Evolutionary conservation across 768 basidiomycete genomes (phyloP).

Genomic region (Naematelia aurantialba): DNA sequence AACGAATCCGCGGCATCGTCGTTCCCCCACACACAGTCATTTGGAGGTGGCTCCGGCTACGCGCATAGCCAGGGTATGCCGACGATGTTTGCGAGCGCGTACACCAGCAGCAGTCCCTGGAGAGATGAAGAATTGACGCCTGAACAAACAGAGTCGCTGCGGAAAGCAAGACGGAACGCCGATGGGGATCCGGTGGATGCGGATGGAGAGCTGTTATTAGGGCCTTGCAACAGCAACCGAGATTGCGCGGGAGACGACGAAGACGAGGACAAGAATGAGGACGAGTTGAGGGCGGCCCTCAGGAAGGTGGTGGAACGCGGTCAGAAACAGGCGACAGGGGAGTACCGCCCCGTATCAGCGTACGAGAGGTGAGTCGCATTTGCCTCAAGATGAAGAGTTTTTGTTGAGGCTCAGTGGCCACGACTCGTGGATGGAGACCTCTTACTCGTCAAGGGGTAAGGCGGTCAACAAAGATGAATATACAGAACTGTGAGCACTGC

Average conservation of each 20-base stretch:
- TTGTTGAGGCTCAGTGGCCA: background rate
- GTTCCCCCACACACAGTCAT: background rate
- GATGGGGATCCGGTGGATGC: conserved; percentile 34
- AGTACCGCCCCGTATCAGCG: background rate
- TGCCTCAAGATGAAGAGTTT: background rate
- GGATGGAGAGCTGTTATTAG: conserved; percentile 31
- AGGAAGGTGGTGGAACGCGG: background rate
- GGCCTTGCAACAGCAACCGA: no score
- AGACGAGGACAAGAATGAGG: conserved; percentile 3
- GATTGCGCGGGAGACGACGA: no score
- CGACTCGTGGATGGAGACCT: background rate
- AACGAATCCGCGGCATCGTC: background rate
- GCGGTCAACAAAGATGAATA: background rate
- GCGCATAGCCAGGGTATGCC: background rate
- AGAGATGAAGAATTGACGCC: background rate
- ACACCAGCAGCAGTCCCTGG: background rate
- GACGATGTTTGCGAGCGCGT: background rate
- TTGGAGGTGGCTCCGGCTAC: background rate
- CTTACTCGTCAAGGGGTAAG: background rate
- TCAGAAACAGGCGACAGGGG: background rate
- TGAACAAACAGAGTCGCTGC: conserved; percentile 18
- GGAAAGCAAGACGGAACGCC: conserved; percentile 16
- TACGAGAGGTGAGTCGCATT: background rate
- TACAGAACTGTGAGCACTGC: background rate
- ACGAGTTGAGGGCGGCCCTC: conserved; percentile 2